These are phyloP conservation scores for Theobroma cacao DNA, from an alignment of 345 rosid genomes.

Conservation along the genomic window DNA sequence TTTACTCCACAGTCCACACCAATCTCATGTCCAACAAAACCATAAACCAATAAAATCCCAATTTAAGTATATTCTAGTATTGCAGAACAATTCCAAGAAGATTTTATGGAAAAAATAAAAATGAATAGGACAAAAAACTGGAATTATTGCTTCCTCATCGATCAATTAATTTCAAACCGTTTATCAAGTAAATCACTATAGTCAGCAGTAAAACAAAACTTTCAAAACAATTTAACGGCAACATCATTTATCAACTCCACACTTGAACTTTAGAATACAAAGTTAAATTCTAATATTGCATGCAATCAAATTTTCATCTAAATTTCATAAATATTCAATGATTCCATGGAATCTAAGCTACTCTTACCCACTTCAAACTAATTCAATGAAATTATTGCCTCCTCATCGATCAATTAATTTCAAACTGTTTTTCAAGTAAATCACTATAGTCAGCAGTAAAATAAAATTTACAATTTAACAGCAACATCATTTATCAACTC, in stretches of 20 bases:
- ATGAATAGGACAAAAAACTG: no score
- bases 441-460: not conserved
- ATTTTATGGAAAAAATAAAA: not conserved
- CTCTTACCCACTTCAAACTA: not conserved
- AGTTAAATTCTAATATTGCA: not conserved
- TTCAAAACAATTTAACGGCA: not conserved
- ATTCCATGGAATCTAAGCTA: not conserved
- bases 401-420: not conserved
- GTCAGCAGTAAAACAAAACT: not conserved
- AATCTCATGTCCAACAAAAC: constrained; percentile 5
- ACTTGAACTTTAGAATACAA: not conserved
- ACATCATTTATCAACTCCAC: not conserved
- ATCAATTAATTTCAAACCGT: not conserved
- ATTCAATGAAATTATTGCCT: not conserved
- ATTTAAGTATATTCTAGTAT: not conserved
- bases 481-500: not conserved
- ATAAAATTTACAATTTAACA: not conserved
- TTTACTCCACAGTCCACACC: not conserved
- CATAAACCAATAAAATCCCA: not conserved
- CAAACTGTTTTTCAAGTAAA: not conserved
- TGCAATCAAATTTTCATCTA: not conserved
- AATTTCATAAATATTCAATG: not conserved
- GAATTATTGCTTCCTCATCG: not conserved
- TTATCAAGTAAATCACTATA: not conserved
- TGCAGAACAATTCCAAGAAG: not conserved